Evolutionary conservation across 331 rosid genomes (phyloP), one percentile per base, ranked within the genome.

Genomic region (Malus hybrid): DNA sequence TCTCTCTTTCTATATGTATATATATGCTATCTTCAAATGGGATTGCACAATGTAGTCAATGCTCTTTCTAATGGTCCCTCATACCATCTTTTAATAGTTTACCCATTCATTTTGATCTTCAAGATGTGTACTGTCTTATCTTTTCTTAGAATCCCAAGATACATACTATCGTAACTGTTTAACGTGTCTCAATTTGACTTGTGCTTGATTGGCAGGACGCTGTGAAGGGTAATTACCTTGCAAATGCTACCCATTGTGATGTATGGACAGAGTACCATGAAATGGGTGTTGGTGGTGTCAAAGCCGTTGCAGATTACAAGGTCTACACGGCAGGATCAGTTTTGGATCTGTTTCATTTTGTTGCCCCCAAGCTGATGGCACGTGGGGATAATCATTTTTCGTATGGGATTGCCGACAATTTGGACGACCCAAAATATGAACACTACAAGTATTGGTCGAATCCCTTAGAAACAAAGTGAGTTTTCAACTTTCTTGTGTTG

Each of bases 221-320:
- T 48, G 58, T 77, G 52, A 93, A 93, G 80, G 97, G 96, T 53
- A 70, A 79, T 69, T 86, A 81, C 79, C 70, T 83, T 76, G 89
- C 70, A 9, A 93, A 93, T 76, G 32, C 81, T 68, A 89, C 96
- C 68, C 83, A 77, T 63, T 87, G 97, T 70, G 98, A 93, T 80
- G 84, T 90, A 52, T 91, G 97, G 98, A 91, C 90, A 10, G 98
- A 91, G 80, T 93, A 93, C 78, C 96, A 86, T 79, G 98, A 93
- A 66, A 93, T 93, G 93, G 96, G 96, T 65, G 68, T 86, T 46
- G 93, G 88, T 78, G 97, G 98, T 66, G 74, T 91, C 80, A 87
- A 84, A 82, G 91, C 97, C 48, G 91, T 93, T 66, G 75, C 86
- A 76, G 95, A 91, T 70, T 85, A 87, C 84, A 91, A 89, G 84